These are phyloP conservation scores for Nepenthes alata DNA, from an alignment of 179 eudicot genomes.

Conservation along the genomic window DNA sequence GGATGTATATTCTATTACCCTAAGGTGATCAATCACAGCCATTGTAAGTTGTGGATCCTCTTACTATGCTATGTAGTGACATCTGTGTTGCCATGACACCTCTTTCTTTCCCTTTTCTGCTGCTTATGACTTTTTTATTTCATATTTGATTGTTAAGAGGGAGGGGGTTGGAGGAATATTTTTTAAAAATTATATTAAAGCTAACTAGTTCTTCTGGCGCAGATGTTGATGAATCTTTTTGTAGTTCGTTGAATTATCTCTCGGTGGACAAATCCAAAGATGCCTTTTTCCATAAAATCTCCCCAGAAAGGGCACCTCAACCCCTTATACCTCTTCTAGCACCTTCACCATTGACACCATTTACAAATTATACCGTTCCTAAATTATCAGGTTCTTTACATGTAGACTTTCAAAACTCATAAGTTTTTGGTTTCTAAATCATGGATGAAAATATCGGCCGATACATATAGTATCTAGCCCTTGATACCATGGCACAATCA, in stretches of 20 bases:
- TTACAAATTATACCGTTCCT: constrained; percentile 73
- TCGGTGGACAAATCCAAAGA: constrained; percentile 21
- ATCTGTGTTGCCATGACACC: too few relatives aligned
- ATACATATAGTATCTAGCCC: too few relatives aligned
- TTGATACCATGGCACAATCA: too few relatives aligned
- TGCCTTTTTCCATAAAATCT: constrained; percentile 40
- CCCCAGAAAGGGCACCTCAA: constrained; percentile 73
- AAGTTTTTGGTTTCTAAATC: not conserved
- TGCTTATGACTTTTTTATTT: too few relatives aligned
- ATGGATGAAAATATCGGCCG: too few relatives aligned
- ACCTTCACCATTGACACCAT: constrained; percentile 89
- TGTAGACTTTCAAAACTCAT: not conserved
- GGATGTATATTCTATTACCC: too few relatives aligned
- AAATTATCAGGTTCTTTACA: constrained; percentile 65
- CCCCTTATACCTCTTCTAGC: constrained; percentile 74
- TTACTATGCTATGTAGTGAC: too few relatives aligned
- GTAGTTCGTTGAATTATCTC: constrained; percentile 19
- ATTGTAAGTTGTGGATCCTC: too few relatives aligned
- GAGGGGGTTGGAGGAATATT: too few relatives aligned
- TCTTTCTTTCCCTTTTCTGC: too few relatives aligned
- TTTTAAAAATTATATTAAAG: not conserved
- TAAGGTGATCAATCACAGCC: too few relatives aligned
- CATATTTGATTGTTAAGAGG: too few relatives aligned
- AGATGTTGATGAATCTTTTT: constrained; percentile 27
- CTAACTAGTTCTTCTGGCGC: constrained; percentile 11